phyloP scores from a whole-genome alignment of 805 yeast genomes.

The Candida dajiaensis region DNA sequence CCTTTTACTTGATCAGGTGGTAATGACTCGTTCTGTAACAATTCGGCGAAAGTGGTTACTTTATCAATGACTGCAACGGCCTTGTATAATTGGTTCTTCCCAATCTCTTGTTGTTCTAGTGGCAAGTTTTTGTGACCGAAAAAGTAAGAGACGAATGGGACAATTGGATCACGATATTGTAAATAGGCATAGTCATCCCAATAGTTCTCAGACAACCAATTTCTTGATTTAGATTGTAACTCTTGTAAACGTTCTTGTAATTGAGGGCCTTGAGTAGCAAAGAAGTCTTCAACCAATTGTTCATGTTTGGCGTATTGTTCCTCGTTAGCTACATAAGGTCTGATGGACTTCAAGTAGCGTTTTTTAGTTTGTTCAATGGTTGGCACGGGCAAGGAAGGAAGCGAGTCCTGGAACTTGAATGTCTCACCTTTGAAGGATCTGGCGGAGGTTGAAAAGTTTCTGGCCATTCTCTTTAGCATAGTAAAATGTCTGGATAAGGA shows the following conservation, averaged over 20 bases:
- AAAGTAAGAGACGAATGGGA: constrained; percentile 89
- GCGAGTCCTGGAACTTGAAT: constrained; percentile 60
- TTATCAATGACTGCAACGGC: constrained; percentile 71
- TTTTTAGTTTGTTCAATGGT: constrained; percentile 61
- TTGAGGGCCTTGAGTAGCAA: constrained; percentile 57
- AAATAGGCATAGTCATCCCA: constrained; percentile 95
- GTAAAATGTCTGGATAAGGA: not conserved
- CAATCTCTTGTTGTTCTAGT: constrained; percentile 36
- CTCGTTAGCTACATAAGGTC: constrained; percentile 53
- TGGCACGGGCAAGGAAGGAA: constrained; percentile 90
- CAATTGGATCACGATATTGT: constrained; percentile 89
- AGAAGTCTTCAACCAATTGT: constrained; percentile 58
- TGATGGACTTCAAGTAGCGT: constrained; percentile 65
- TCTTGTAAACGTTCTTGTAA: constrained; percentile 62
- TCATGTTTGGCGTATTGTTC: constrained; percentile 50
- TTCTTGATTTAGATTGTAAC: constrained; percentile 43
- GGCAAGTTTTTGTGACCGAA: constrained; percentile 70
- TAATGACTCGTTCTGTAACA: constrained; percentile 64
- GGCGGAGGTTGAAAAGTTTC: constrained; percentile 16
- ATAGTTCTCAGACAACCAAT: constrained; percentile 78
- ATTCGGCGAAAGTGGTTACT: constrained; percentile 59
- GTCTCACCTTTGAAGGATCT: constrained; percentile 52
- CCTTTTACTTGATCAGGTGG: constrained; percentile 76
- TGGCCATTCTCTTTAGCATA: constrained; percentile 23
- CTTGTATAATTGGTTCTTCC: constrained; percentile 59